Evolutionary conservation across 2,329 filamentous ascomycete species (phyloP).

Genomic region (Sporothrix humicola): DNA sequence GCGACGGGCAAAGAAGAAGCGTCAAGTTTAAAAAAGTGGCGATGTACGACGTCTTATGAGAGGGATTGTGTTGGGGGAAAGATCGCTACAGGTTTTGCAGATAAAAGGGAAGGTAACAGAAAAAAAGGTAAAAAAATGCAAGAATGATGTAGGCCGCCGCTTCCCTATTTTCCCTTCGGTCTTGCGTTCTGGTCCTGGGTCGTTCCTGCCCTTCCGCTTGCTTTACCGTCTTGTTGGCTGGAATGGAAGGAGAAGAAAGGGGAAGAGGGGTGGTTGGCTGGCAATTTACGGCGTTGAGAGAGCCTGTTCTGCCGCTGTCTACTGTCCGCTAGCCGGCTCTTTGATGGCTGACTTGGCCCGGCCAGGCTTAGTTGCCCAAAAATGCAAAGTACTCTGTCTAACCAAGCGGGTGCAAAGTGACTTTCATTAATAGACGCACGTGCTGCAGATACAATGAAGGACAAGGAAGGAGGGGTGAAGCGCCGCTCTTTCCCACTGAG

Average conservation of each 20-base stretch:
- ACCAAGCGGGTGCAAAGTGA: background rate
- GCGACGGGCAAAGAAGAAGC: background rate
- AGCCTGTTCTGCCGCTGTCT: background rate
- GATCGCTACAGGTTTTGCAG: constrained; percentile 4
- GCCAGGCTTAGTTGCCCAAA: background rate
- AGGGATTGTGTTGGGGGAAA: background rate
- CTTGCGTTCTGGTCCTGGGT: constrained; percentile 5
- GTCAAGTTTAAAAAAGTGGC: constrained; percentile 12
- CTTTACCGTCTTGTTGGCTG: constrained; percentile 23
- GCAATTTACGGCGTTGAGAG: constrained; percentile 1
- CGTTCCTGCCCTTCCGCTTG: constrained; percentile 26
- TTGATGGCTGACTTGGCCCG: constrained; percentile 28
- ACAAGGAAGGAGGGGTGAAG: background rate
- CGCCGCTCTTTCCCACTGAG: constrained; percentile 20
- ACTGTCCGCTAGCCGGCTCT: background rate
- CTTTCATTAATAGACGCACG: constrained; percentile 10
- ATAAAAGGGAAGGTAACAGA: constrained; percentile 12
- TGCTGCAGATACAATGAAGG: background rate
- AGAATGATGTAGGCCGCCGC: background rate
- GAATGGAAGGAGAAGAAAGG: constrained; percentile 19
- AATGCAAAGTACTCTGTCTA: constrained; percentile 7
- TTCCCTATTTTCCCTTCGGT: background rate
- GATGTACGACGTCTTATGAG: constrained; percentile 8
- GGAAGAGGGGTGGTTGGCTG: constrained; percentile 21
- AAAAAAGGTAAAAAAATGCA: background rate